These are phyloP conservation scores for Apiospora aurea DNA, from an alignment of 2,329 filamentous ascomycete species.

Conservation along the genomic window DNA sequence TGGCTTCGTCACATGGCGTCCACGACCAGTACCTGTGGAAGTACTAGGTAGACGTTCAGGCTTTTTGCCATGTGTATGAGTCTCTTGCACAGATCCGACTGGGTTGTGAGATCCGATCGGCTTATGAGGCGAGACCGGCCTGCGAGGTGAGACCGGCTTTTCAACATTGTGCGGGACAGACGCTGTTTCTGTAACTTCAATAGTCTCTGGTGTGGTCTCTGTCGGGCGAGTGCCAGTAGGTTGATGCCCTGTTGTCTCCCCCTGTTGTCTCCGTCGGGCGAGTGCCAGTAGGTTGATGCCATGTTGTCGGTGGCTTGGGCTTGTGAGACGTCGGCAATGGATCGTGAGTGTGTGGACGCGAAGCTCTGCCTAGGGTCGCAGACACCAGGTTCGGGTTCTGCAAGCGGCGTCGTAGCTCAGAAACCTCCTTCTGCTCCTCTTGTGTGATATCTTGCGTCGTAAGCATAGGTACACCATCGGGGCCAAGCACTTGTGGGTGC, in stretches of 20 bases:
- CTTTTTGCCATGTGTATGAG: background rate
- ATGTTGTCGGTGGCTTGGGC: background rate
- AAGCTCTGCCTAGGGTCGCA: background rate
- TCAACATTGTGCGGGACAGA: background rate
- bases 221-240: background rate
- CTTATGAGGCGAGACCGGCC: too few species aligned
- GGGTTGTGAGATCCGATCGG: background rate
- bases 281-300: background rate
- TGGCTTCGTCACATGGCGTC: background rate
- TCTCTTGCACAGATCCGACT: background rate
- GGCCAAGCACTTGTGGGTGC: background rate
- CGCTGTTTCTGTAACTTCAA: too few species aligned
- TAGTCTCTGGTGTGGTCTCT: background rate
- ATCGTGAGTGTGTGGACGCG: background rate
- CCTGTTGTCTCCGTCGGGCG: background rate
- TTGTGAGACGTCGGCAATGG: background rate
- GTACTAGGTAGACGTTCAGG: background rate
- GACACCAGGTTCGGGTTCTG: background rate
- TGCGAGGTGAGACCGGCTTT: too few species aligned
- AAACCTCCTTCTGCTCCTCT: conserved; percentile 17
- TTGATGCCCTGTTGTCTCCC: background rate
- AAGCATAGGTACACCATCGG: background rate
- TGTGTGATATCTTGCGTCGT: conserved; percentile 4
- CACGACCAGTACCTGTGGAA: background rate
- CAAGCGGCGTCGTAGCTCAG: background rate